Base-by-base conservation (phyloP, 2,329 filamentous ascomycete genomes). In the Fonsecaea erecta region DNA sequence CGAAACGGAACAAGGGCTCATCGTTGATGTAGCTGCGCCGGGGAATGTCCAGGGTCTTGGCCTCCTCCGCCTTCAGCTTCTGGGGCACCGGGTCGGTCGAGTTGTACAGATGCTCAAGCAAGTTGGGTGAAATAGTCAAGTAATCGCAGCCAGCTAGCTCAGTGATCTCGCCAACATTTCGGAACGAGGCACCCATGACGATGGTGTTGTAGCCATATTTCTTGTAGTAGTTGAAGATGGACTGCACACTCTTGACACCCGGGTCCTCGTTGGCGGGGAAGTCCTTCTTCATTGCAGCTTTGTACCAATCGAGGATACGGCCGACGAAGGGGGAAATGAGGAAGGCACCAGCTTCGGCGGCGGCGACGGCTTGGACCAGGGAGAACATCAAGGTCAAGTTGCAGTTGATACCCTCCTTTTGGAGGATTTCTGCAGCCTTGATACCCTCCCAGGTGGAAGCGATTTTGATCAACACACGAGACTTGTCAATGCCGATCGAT, bases 201-300 rank as follows among this genome's bases (percentile, higher is more conserved):
- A 98, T 97, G 80, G 95, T 99, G 76, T 96, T 97, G 90, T 99
- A 97, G 80, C 91, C 92, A 81, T 84, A 92, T 87, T 98, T 98
- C 92, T 99, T 99, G 90, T 99, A 99, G 91, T 99, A 99, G 88
- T 99, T 95, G 89, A 90, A 99, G 85, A 99, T 99, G 81, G 76
- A 78, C 86, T 94, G 86, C 77, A 99, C 95, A 72, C 90, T 94
- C 84, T 92, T 87, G 81, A 99, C 95, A 85, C 95, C 95, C 64
- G 95, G 95, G 85, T 99, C 95, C 80, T 96, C 91, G 81, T 91
- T 84, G 80, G 92, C 87, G 78, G 85, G 76, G 88, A 93, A 99
- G 73, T 95, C 91, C 87, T 96, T 93, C 89, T 96, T 96, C 80
- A 88, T 91, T 74, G 88, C 84, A 66, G 92, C 92, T 92, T 99